A percentile compares a stretch with the other conserved stretches of the same genome.
Conservation (phyloP, 2,329 filamentous ascomycete species). For the Hortaea werneckii region DNA sequence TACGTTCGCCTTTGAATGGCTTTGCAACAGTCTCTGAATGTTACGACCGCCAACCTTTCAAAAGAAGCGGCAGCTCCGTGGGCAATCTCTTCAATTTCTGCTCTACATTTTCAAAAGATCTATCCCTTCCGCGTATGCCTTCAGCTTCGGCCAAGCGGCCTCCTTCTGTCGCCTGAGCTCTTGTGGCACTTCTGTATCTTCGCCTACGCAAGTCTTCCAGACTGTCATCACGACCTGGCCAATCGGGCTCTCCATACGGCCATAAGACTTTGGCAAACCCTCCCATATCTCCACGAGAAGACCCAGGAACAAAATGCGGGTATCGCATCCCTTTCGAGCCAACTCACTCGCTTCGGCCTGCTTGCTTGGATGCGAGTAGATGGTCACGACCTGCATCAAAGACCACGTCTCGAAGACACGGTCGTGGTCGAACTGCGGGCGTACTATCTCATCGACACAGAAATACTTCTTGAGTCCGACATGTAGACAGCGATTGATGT, state of each 20-base stretch:
- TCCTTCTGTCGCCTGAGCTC: conserved; percentile 50
- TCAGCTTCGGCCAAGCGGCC: conserved; percentile 44
- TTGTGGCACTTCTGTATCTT: conserved; percentile 1
- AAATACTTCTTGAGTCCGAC: conserved; percentile 44
- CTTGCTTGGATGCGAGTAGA: not conserved
- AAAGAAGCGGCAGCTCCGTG: too few relatives aligned
- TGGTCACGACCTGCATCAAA: conserved; percentile 8
- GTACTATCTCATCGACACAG: conserved; percentile 42
- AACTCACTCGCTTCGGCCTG: not conserved
- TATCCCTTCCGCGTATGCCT: conserved; percentile 7
- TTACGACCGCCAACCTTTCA: too few relatives aligned
- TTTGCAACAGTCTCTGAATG: too few relatives aligned
- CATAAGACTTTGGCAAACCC: conserved; percentile 1
- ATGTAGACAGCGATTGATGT: conserved; percentile 39
- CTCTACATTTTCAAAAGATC: conserved; percentile 23
- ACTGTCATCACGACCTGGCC: conserved; percentile 1
- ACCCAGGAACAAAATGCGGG: conserved; percentile 1
- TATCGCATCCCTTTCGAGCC: conserved; percentile 2
- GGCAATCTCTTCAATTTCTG: not conserved
- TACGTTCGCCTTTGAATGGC: too few relatives aligned
- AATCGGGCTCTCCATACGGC: not conserved
- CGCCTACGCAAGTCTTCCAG: conserved; percentile 1
- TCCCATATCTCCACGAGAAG: conserved; percentile 1
- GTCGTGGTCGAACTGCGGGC: conserved; percentile 43
- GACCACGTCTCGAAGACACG: conserved; percentile 40